A percentile compares a stretch with the other conserved stretches of the same genome.
These are phyloP conservation scores for Linum usitatissimum DNA, from an alignment of 345 rosid genomes.

Conservation along the genomic window DNA sequence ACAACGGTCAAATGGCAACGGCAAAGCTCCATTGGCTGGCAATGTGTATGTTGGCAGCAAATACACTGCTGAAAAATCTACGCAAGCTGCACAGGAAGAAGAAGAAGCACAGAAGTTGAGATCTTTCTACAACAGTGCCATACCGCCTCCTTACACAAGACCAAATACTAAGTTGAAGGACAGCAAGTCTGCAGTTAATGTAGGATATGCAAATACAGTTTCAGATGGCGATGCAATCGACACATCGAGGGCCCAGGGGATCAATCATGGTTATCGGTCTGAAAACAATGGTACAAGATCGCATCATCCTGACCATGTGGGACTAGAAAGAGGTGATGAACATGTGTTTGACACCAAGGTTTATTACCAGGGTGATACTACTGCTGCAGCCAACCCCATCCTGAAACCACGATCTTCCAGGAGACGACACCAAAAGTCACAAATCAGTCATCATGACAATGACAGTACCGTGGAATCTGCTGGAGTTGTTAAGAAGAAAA, in stretches of 20 bases:
- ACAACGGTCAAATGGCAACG: conserved; percentile 19
- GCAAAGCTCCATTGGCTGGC: conserved; percentile 19
- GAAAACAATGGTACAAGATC: conserved; percentile 23
- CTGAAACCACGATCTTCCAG: conserved; percentile 50
- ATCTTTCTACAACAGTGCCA: conserved; percentile 27
- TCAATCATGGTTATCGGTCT: conserved; percentile 12
- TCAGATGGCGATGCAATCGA: conserved; percentile 24
- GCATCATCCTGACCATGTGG: conserved; percentile 22
- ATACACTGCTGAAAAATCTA: conserved; percentile 17
- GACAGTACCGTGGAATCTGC: conserved; percentile 23
- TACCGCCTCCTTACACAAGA: conserved; percentile 76
- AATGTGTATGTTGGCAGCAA: conserved; percentile 18
- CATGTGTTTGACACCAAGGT: conserved; percentile 13
- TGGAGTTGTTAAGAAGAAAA: conserved; percentile 28
- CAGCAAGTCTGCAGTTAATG: conserved; percentile 16
- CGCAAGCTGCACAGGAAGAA: conserved; percentile 26
- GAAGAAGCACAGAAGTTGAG: conserved; percentile 32
- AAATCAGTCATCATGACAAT: conserved; percentile 27
- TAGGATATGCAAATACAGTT: conserved; percentile 20
- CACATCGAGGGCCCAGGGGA: conserved; percentile 22
- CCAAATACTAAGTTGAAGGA: conserved; percentile 38
- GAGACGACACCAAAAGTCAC: conserved; percentile 41
- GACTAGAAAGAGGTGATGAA: conserved; percentile 18
- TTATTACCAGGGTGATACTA: conserved; percentile 19
- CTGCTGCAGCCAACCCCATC: conserved; percentile 22